Evolutionary conservation across 305 asterid species (phyloP), one percentile per base, ranked within the genome.

Genomic region (Caryopteris hybrid): DNA sequence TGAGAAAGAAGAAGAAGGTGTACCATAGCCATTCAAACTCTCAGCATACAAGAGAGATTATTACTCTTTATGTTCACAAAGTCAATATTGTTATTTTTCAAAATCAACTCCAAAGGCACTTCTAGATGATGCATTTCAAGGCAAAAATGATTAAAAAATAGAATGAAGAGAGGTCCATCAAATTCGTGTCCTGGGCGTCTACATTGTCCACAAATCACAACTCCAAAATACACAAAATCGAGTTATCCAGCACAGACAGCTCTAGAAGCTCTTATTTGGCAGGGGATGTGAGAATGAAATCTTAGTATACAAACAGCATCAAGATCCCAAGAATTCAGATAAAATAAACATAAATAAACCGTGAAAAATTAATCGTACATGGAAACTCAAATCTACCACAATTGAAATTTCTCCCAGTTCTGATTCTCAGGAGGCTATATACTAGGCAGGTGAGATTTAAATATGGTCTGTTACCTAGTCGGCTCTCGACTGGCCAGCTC

Each of bases 401-500:
- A 34, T 45, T 42, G 61, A 71, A 45, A 66, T 53, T 66, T 65
- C 58, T 59, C 69, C 71, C 43, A 4, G 57, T 64, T 66, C 64
- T 41, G 57, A 13, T 21, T 22, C 58, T 53, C 64, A 8, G 43
- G n/a, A 64, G 69, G 14, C 69, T 25, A 60, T 52, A 31, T 47
- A 51, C 53, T 39, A n/a, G n/a, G n/a, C 51, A 29, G 34, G 22
- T 12, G 23, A 54, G 50, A 56, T 38, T 43, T 45, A 45, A 43
- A 17, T 6, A 42, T 3, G 23, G 53, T 50, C 2, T 20, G 53
- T 21, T 56, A 55, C 29, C 75, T 73, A 78, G 55, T 78, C 82
- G 11, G 82, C 79, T 65, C 78, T 75, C 57, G 80, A 76, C 69
- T 78, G 82, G 62, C 82, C 84, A 69, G 84, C 84, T 33, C 84